These are phyloP conservation scores for Stephania japonica DNA, from an alignment of 164 flowering plant genomes.

Conservation along the genomic window DNA sequence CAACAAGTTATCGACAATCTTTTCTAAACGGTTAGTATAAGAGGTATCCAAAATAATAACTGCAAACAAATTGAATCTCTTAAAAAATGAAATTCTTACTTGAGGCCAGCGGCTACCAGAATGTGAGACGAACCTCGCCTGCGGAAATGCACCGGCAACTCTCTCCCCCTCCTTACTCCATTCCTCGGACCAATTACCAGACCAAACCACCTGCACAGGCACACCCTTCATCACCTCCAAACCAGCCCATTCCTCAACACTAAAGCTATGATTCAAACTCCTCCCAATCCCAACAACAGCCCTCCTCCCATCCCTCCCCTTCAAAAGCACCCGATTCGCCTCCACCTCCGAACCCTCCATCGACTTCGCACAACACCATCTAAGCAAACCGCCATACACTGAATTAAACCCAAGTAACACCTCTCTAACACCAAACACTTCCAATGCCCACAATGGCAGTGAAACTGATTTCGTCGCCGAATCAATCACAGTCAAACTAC, in stretches of 20 bases:
- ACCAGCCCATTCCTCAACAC: conserved; percentile 69
- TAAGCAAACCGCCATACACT: conserved; percentile 38
- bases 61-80: not conserved
- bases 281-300: conserved; percentile 53
- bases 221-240: conserved; percentile 43
- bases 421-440: conserved; percentile 56
- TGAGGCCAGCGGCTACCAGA: conserved; percentile 92
- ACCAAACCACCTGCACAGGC: conserved; percentile 83
- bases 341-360: conserved; percentile 34
- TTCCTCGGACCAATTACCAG: conserved; percentile 56
- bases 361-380: conserved; percentile 43
- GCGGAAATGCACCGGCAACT: conserved; percentile 57
- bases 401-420: conserved; percentile 41
- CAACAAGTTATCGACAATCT: not conserved
- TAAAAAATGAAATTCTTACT: conserved; percentile 37
- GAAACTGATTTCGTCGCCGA: conserved; percentile 33
- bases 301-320: conserved; percentile 53
- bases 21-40: not conserved
- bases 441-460: conserved; percentile 59
- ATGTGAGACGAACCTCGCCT: conserved; percentile 53
- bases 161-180: conserved; percentile 65
- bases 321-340: conserved; percentile 69
- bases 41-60: not conserved
- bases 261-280: conserved; percentile 69
- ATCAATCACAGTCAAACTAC: conserved; percentile 73